Conservation (phyloP, 345 rosid species). For the Rhizophora apiculata region DNA sequence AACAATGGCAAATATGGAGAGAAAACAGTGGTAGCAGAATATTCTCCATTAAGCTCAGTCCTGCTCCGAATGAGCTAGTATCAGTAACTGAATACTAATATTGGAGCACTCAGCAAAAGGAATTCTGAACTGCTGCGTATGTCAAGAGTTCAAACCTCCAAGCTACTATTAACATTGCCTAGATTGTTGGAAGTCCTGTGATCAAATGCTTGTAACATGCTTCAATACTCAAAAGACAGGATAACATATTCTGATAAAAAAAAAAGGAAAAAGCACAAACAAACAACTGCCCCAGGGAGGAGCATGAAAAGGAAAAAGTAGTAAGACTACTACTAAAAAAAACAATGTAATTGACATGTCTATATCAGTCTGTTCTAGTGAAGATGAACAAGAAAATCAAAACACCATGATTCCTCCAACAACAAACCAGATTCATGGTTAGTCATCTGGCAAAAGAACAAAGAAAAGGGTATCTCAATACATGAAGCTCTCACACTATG, state of each 20-base stretch:
- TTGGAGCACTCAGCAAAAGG: constrained; percentile 16
- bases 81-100: constrained; percentile 16
- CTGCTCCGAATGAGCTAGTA: constrained; percentile 10
- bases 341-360: no score
- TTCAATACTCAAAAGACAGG: not conserved
- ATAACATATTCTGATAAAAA: not conserved
- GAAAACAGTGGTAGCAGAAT: constrained; percentile 4
- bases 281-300: not conserved
- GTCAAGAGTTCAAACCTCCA: constrained; percentile 9
- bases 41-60: constrained; percentile 23
- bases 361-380: no score
- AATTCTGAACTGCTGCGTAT: not conserved
- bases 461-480: no score
- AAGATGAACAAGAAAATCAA: no score
- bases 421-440: no score
- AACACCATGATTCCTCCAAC: no score
- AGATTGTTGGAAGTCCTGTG: constrained; percentile 21
- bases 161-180: constrained; percentile 1
- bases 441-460: no score
- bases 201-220: not conserved
- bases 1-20: not conserved
- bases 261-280: not conserved
- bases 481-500: no score
- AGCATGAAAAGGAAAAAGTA: no score
- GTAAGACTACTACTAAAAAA: no score